Conservation (phyloP, 2,329 filamentous ascomycete species). For the Graphilbum ipis-grandicollis region DNA sequence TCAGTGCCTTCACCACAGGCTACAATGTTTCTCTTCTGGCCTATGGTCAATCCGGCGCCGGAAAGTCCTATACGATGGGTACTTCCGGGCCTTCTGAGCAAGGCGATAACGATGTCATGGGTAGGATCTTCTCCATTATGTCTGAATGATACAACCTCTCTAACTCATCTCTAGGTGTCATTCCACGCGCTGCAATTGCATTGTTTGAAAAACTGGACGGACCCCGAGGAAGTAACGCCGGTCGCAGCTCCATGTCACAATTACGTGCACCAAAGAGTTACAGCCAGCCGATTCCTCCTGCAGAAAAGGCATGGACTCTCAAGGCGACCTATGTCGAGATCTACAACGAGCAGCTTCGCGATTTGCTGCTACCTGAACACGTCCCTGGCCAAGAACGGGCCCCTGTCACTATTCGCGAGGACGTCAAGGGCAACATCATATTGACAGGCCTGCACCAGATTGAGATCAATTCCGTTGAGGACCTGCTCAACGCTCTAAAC, state of each 20-base stretch:
- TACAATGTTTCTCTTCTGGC: slow-evolving; percentile 97
- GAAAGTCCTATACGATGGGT: slow-evolving; percentile 98
- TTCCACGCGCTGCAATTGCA: slow-evolving; percentile 71
- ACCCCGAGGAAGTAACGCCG: slow-evolving; percentile 19
- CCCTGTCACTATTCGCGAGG: slow-evolving; percentile 81
- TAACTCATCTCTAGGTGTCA: slow-evolving; percentile 54
- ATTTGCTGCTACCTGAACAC: slow-evolving; percentile 67
- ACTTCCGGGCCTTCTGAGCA: slow-evolving; percentile 77
- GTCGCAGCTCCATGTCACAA: slow-evolving; percentile 56
- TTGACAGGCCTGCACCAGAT: slow-evolving; percentile 80
- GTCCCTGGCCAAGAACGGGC: slow-evolving; percentile 52
- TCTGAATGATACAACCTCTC: neutral
- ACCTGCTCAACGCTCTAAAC: slow-evolving; percentile 74
- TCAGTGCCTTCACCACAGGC: slow-evolving; percentile 78
- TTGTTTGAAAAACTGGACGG: slow-evolving; percentile 79
- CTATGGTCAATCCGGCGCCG: slow-evolving; percentile 92
- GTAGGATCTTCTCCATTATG: slow-evolving; percentile 30
- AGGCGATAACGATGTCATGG: slow-evolving; percentile 53
- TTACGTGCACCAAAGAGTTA: slow-evolving; percentile 68
- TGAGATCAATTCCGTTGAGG: slow-evolving; percentile 78
- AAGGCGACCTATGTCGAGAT: slow-evolving; percentile 95
- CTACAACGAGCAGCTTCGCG: slow-evolving; percentile 90
- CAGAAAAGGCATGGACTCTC: slow-evolving; percentile 72
- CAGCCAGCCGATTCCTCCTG: slow-evolving; percentile 35
- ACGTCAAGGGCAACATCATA: slow-evolving; percentile 84